Conservation (phyloP, 495 filamentous ascomycete species). For the Penicillium paradoxum region DNA sequence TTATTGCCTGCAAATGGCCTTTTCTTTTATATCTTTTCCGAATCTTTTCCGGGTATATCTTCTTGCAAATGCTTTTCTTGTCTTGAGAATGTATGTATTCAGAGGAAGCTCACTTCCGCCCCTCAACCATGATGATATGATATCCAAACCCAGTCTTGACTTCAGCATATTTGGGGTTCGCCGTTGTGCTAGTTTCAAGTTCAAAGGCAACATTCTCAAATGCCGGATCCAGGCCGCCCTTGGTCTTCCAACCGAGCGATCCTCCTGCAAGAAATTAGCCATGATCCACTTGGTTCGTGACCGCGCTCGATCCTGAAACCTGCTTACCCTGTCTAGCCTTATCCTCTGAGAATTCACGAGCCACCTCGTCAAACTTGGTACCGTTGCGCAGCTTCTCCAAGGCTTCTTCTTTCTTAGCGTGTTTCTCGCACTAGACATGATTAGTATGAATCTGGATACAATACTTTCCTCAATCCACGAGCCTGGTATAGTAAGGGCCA, state of each 20-base stretch:
- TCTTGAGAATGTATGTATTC: neutral
- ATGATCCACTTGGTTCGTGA: neutral
- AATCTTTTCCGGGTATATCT: neutral
- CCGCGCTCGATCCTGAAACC: neutral
- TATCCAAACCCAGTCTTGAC: conserved; percentile 85
- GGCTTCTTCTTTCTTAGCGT: conserved; percentile 83
- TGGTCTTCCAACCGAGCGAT: conserved; percentile 76
- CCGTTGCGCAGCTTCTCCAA: conserved; percentile 71
- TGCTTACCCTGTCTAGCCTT: conserved; percentile 73
- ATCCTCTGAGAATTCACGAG: conserved; percentile 79
- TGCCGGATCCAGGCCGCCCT: conserved; percentile 63
- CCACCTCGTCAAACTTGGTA: conserved; percentile 84
- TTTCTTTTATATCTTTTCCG: neutral
- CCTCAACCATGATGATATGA: conserved; percentile 89
- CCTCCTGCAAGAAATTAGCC: conserved; percentile 51
- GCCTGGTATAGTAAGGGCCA: neutral
- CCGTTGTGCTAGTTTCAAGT: conserved; percentile 71
- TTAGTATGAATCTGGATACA: neutral
- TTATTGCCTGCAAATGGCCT: neutral
- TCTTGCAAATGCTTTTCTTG: neutral
- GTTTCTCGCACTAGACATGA: conserved; percentile 69
- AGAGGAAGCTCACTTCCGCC: conserved; percentile 49
- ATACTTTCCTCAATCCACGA: neutral
- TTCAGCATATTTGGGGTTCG: conserved; percentile 69
- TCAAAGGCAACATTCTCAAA: conserved; percentile 83